A percentile compares a stretch with the other conserved stretches of the same genome.
Evolutionary conservation across 202 grass and related monocot species (phyloP).

Genomic region (Digitaria exilis): DNA sequence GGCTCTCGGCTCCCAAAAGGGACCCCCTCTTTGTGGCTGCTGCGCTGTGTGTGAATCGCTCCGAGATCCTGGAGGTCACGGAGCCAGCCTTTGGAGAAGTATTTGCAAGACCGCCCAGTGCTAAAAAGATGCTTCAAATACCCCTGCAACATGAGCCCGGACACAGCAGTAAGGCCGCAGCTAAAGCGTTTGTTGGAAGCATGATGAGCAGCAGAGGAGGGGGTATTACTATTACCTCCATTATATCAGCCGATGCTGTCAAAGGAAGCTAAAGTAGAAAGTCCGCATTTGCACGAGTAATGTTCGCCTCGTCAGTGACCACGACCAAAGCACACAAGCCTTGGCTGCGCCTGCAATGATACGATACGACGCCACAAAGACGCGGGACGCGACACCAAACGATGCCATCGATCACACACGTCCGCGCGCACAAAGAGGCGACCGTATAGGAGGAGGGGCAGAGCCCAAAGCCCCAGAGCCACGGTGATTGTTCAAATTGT

Average conservation of each 20-base stretch:
- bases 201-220: not conserved
- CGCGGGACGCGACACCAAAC: constrained; percentile 2
- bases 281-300: not conserved
- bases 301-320: constrained; percentile 34
- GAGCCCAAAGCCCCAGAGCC: too few relatives aligned
- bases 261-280: not conserved
- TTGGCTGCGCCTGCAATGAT: not conserved
- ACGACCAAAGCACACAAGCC: not conserved
- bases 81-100: too few relatives aligned
- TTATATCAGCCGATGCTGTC: not conserved
- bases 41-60: not conserved
- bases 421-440: not conserved
- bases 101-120: not conserved
- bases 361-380: not conserved
- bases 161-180: not conserved
- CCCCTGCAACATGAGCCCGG: not conserved
- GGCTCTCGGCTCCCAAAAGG: not conserved
- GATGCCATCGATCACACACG: not conserved
- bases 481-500: too few relatives aligned
- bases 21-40: too few relatives aligned
- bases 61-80: too few relatives aligned
- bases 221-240: too few relatives aligned
- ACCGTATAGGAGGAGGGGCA: not conserved
- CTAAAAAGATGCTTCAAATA: not conserved
- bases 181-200: too few relatives aligned